These are phyloP conservation scores for Suhomyces prunicola DNA, from an alignment of 805 yeast species.

Conservation along the genomic window DNA sequence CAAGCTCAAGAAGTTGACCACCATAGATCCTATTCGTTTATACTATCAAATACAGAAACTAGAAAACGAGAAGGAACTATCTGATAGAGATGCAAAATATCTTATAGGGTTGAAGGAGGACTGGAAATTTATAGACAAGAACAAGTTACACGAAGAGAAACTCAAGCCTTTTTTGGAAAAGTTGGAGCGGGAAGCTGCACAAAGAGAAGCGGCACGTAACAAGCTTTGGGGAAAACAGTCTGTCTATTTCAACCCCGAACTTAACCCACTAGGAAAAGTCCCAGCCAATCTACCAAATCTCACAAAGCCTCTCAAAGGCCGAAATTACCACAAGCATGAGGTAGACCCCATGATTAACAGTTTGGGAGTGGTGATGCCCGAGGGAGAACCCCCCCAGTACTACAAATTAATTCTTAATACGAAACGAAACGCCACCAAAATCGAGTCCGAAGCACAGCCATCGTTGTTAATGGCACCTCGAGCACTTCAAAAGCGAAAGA, in stretches of 20 bases:
- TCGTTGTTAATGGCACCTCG: conserved; percentile 1
- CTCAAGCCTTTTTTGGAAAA: conserved; percentile 21
- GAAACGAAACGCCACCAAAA: conserved; percentile 1
- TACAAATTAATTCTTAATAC: conserved; percentile 42
- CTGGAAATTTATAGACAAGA: conserved; percentile 35
- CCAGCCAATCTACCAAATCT: conserved; percentile 34
- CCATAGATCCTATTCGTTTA: conserved; percentile 34
- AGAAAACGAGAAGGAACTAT: conserved; percentile 11
- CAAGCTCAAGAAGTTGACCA: conserved; percentile 21
- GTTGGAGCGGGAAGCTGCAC: conserved; percentile 15
- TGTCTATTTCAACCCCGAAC: conserved; percentile 61
- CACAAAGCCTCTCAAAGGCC: conserved; percentile 28
- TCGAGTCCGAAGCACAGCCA: conserved; percentile 8
- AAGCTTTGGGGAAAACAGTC: conserved; percentile 46
- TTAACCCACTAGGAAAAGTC: conserved; percentile 59
- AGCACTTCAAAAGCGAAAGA: conserved; percentile 1
- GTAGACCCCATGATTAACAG: conserved; percentile 1
- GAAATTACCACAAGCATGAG: background rate
- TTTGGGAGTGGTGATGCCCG: conserved; percentile 33
- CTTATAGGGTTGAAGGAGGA: conserved; percentile 34
- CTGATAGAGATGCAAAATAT: conserved; percentile 18
- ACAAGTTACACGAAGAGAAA: conserved; percentile 32
- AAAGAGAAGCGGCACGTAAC: conserved; percentile 14
- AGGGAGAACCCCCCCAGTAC: conserved; percentile 43
- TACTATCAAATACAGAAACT: conserved; percentile 32